Percentiles rank a stretch among this genome's conserved stretches.
These are phyloP conservation scores for Sphenostylis stenocarpa DNA, from an alignment of 306 rosid species.

Conservation along the genomic window DNA sequence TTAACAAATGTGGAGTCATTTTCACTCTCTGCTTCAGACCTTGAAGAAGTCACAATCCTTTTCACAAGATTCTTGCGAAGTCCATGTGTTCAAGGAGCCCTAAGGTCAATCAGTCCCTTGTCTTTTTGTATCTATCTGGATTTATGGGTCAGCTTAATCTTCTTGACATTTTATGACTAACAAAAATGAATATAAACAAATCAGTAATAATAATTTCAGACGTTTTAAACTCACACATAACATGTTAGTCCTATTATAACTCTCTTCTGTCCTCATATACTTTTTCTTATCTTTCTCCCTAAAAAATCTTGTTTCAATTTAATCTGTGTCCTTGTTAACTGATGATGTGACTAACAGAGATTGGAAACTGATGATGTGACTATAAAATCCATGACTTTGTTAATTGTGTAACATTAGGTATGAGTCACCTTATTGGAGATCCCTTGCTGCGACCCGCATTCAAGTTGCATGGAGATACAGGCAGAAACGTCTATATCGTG, in stretches of 20 bases:
- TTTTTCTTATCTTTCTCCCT: too few relatives aligned
- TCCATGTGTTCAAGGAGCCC: constrained; percentile 73
- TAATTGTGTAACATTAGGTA: constrained; percentile 55
- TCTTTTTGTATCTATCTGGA: neutral
- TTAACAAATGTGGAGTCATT: constrained; percentile 76
- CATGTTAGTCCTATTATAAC: neutral
- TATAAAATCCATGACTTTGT: neutral
- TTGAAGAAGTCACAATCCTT: constrained; percentile 78
- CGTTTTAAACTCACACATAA: neutral
- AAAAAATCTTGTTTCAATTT: too few relatives aligned
- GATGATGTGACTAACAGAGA: too few relatives aligned
- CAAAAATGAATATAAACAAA: neutral
- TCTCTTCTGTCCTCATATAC: neutral
- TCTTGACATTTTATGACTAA: neutral
- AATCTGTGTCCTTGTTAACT: too few relatives aligned
- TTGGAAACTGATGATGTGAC: too few relatives aligned
- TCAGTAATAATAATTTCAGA: neutral
- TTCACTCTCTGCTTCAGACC: constrained; percentile 64
- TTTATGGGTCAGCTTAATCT: neutral
- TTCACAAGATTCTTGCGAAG: constrained; percentile 80
- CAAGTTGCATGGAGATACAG: constrained; percentile 85
- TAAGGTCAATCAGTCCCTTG: constrained; percentile 20
- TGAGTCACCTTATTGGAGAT: constrained; percentile 80
- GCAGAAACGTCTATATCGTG: constrained; percentile 53
- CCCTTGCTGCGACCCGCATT: constrained; percentile 62